Evolutionary conservation across 768 basidiomycete species (phyloP).

Genomic region (Tulasnella sp.): DNA sequence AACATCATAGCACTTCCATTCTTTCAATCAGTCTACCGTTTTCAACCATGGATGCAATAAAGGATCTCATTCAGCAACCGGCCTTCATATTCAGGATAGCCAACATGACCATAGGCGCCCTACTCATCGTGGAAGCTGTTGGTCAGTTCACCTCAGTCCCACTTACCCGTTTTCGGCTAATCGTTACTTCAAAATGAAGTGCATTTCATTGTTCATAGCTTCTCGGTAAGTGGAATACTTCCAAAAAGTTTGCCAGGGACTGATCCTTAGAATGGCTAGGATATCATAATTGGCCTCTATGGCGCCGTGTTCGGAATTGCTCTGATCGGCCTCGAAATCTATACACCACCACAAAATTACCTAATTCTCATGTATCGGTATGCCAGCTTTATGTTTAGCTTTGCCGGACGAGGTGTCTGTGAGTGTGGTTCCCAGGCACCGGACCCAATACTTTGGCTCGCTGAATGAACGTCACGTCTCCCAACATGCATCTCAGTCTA

Average conservation of each 20-base stretch:
- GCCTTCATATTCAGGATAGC: constrained; percentile 10
- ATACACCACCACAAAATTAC: constrained; percentile 27
- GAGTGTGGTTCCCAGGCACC: constrained; percentile 17
- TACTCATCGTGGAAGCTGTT: constrained; percentile 6
- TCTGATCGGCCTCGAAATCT: constrained; percentile 26
- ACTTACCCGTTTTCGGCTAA: not conserved
- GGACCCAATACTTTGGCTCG: too few species aligned
- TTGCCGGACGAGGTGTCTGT: constrained; percentile 30
- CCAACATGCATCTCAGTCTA: too few species aligned
- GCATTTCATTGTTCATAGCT: constrained; percentile 9
- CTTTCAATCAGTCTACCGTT: too few species aligned
- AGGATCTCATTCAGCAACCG: constrained; percentile 5
- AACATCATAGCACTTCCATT: too few species aligned
- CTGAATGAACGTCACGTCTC: too few species aligned
- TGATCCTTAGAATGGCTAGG: not conserved
- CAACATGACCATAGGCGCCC: constrained; percentile 10
- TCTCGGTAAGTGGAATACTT: constrained; percentile 4
- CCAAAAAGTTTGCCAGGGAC: not conserved
- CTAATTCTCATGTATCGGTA: constrained; percentile 26
- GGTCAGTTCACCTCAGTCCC: not conserved
- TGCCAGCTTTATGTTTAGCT: constrained; percentile 30
- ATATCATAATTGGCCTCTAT: constrained; percentile 29
- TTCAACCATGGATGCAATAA: not conserved
- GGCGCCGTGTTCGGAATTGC: constrained; percentile 26
- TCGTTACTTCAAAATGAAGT: too few species aligned